Conservation (phyloP, 352 stramenopile species). For the Phytopythium litorale region DNA sequence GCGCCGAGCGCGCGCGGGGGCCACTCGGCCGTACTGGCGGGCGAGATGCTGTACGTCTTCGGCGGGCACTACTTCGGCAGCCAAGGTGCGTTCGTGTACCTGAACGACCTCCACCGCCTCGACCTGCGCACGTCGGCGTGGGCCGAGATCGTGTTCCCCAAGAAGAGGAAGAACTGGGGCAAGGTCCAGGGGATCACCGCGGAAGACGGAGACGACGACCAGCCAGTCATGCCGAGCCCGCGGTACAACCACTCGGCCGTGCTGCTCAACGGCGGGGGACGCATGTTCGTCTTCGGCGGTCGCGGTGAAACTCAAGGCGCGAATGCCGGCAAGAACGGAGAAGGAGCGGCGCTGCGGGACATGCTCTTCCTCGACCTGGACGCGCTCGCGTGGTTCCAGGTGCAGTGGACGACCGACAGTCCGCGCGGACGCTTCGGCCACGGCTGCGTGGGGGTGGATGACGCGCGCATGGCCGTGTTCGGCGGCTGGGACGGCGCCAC, state of each 20-base stretch:
- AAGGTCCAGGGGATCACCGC: slow-evolving; percentile 5
- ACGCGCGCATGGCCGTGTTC: slow-evolving; percentile 81
- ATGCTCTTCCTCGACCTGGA: slow-evolving; percentile 88
- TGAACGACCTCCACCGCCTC: slow-evolving; percentile 88
- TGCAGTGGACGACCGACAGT: slow-evolving; percentile 83
- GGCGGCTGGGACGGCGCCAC: slow-evolving; percentile 84
- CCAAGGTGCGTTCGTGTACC: slow-evolving; percentile 82
- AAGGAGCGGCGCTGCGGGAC: slow-evolving; percentile 59
- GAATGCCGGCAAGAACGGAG: not conserved
- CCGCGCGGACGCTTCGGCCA: slow-evolving; percentile 76
- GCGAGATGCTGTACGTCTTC: slow-evolving; percentile 86
- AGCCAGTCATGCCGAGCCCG: slow-evolving; percentile 48
- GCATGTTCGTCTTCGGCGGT: slow-evolving; percentile 82
- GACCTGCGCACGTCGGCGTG: slow-evolving; percentile 81
- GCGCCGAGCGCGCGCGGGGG: slow-evolving; percentile 57
- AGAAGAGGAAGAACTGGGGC: slow-evolving; percentile 13
- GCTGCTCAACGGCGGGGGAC: slow-evolving; percentile 52
- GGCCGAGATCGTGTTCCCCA: slow-evolving; percentile 54
- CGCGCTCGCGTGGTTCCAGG: slow-evolving; percentile 77
- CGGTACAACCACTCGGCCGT: slow-evolving; percentile 88
- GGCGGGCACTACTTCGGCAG: slow-evolving; percentile 88
- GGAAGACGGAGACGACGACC: slow-evolving; percentile 26
- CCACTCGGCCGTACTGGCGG: slow-evolving; percentile 66
- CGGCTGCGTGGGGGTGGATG: slow-evolving; percentile 49
- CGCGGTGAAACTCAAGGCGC: slow-evolving; percentile 27